phyloP scores from a whole-genome alignment of 2,329 filamentous ascomycete species.

The Hypoxylon sp. region DNA sequence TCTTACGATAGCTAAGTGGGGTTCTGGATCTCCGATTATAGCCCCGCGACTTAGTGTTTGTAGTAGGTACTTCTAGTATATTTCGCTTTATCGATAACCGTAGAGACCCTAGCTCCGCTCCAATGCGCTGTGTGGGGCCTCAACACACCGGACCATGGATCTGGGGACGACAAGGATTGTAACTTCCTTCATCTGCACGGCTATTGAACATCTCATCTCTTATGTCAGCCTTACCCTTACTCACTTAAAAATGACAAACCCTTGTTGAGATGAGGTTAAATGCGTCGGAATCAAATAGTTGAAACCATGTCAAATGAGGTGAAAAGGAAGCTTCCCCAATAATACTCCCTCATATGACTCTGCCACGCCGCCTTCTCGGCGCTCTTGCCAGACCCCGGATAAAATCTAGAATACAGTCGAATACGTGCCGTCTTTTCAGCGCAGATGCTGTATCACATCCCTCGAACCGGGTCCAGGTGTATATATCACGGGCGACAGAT shows the following conservation, averaged over 20 bases:
- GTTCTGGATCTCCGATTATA: slow-evolving; percentile 23
- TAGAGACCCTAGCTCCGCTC: background rate
- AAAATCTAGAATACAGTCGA: background rate
- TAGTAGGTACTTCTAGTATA: background rate
- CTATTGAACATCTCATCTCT: slow-evolving; percentile 6
- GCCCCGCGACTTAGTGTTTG: slow-evolving; percentile 27
- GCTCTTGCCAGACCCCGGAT: slow-evolving; percentile 15
- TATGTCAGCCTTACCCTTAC: slow-evolving; percentile 10
- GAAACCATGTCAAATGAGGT: slow-evolving; percentile 9
- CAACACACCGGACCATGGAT: slow-evolving; percentile 1
- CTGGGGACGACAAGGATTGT: slow-evolving; percentile 6
- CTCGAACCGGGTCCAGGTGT: slow-evolving; percentile 74
- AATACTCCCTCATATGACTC: slow-evolving; percentile 28
- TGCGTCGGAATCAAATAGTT: background rate
- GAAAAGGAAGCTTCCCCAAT: slow-evolving; percentile 3
- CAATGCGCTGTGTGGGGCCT: background rate
- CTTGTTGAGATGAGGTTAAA: slow-evolving; percentile 1
- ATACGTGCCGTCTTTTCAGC: slow-evolving; percentile 51
- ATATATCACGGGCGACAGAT: slow-evolving; percentile 77
- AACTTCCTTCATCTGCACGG: slow-evolving; percentile 5
- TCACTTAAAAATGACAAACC: background rate
- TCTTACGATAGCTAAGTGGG: slow-evolving; percentile 33
- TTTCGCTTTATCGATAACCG: slow-evolving; percentile 35
- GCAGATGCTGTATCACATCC: slow-evolving; percentile 59
- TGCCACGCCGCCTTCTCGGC: slow-evolving; percentile 38